Base-by-base conservation (phyloP, 2,329 filamentous ascomycete genomes). In the Colletotrichum sp. region DNA sequence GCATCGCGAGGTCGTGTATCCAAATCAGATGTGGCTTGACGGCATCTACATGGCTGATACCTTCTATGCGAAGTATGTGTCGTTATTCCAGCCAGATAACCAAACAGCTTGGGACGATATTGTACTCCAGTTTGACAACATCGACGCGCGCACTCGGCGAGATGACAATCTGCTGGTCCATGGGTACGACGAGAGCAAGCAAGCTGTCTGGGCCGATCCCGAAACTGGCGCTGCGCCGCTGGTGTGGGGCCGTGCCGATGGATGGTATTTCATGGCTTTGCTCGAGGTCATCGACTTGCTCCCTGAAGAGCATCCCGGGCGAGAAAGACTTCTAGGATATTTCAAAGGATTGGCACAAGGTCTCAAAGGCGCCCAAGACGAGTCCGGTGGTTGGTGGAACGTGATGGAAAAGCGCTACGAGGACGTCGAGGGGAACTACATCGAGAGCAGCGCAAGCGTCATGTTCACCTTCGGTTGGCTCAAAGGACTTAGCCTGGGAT, bases 21-120 rank as follows among this genome's bases (percentile, higher is more conserved):
- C 84, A 8, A 85, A 90, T 77, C 88, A 91, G 78, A 91, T 91
- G 89, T 91, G 90, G 90, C 85, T 92, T 0, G 89, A 91, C 77
- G 90, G 90, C 2, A 88, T 89, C 26, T 90, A 85, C 81, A 89
- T 89, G 88, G 85, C 86, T 2, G 85, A 86, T 43, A 82, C 81
- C 2, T 88, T 87, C 79, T 87, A 87, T 71, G 85, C 86, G 3
- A 79, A 80, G 58, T 88, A 84, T 79, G 86, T 85, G 3, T 77
- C 78, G 8, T 74, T 82, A 24, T 87, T 86, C 75, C 82, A 87
- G 15, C 75, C 78, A 1, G 78, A 80, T 52, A 86, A 86, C 75
- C 78, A 78, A 26, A 84, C 85, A 0, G 88, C 86, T 9, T 87
- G 86, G 82, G 81, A 87, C 65, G 87, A 90, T 57, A 82, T 88